Conservation (phyloP, 2,329 filamentous ascomycete species). For the Stachybotrys elegans region DNA sequence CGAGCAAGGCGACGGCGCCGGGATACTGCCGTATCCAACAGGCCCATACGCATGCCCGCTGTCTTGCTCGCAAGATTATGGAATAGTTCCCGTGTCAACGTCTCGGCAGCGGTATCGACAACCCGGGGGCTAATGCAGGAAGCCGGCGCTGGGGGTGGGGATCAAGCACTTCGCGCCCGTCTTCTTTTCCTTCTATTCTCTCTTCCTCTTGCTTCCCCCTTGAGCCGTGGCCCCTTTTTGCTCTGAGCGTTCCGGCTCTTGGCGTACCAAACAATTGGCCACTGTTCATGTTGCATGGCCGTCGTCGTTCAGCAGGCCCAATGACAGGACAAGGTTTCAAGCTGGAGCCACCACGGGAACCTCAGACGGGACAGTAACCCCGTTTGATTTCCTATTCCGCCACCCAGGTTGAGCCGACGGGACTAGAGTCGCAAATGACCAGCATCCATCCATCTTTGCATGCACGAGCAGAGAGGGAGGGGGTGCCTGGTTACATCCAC, state of each 20-base stretch:
- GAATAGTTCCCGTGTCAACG: background rate
- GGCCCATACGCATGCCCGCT: background rate
- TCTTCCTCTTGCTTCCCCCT: background rate
- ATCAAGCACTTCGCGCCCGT: background rate
- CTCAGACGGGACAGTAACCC: background rate
- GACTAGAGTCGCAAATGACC: no score
- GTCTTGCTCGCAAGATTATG: no score
- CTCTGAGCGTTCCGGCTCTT: no score
- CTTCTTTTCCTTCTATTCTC: background rate
- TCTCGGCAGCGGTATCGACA: background rate
- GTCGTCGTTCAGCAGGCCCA: no score
- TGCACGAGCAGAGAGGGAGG: no score
- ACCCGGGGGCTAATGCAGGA: background rate
- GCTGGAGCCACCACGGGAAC: background rate
- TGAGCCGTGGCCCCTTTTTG: background rate
- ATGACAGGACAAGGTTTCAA: background rate
- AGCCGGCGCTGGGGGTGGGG: background rate
- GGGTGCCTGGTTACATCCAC: no score
- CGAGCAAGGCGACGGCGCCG: background rate
- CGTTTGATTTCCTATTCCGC: background rate
- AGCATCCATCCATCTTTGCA: no score
- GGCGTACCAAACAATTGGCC: no score
- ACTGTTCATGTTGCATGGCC: no score
- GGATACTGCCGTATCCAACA: background rate
- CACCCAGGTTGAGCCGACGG: background rate